Percentiles rank a stretch among this genome's conserved stretches.
Conservation (phyloP, 1,284 basidiomycete genomes). For the Abortiporus biennis region DNA sequence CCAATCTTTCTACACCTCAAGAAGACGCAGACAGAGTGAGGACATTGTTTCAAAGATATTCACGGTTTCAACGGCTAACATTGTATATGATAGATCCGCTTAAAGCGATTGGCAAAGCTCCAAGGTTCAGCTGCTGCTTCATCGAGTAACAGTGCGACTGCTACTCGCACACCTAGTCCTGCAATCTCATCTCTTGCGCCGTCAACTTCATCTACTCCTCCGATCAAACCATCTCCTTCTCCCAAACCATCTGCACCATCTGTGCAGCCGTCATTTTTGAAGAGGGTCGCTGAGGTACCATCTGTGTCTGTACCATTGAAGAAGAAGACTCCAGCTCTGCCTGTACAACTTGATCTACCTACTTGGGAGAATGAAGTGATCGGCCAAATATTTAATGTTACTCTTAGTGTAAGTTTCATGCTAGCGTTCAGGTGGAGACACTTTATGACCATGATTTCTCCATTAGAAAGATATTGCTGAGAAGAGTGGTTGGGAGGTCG, state of each 20-base stretch:
- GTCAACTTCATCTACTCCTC: constrained; percentile 26
- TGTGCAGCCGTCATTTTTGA: constrained; percentile 14
- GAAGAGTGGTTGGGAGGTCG: constrained; percentile 61
- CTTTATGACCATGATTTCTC: background rate
- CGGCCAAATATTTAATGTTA: constrained; percentile 67
- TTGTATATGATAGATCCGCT: constrained; percentile 59
- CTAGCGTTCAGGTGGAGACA: background rate
- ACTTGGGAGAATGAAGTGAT: constrained; percentile 75
- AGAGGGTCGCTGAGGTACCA: constrained; percentile 25
- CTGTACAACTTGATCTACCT: constrained; percentile 46
- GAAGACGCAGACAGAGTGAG: constrained; percentile 75
- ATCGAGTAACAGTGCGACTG: too few relatives aligned
- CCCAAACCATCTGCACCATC: constrained; percentile 17
- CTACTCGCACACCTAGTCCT: too few relatives aligned
- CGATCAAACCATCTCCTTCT: constrained; percentile 26
- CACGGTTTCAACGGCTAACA: constrained; percentile 3
- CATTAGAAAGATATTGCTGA: constrained; percentile 66
- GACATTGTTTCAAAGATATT: constrained; percentile 8
- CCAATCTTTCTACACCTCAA: constrained; percentile 50
- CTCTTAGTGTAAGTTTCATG: constrained; percentile 59
- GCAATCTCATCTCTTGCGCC: constrained; percentile 27
- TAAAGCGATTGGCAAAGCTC: constrained; percentile 81
- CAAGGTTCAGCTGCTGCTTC: constrained; percentile 34
- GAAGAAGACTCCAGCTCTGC: constrained; percentile 37
- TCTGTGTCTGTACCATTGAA: constrained; percentile 30